Conservation (phyloP, 2,329 filamentous ascomycete species). For the Monosporascus sp. region DNA sequence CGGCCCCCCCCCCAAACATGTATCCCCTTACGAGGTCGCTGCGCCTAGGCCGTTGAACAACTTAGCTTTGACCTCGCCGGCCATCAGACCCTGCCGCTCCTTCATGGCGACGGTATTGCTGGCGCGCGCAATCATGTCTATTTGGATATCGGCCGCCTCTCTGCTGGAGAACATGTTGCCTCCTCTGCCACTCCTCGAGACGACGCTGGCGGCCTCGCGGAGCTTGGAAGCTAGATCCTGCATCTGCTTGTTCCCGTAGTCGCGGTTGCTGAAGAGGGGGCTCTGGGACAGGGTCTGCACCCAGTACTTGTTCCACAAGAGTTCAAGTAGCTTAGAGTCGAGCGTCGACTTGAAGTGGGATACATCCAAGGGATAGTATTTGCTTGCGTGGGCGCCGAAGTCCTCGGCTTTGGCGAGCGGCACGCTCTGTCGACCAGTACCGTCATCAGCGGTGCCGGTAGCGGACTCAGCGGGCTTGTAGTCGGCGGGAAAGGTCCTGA, state of each 20-base stretch:
- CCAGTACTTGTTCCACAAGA: constrained; percentile 99
- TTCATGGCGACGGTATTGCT: constrained; percentile 28
- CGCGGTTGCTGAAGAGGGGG: constrained; percentile 85
- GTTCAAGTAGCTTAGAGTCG: constrained; percentile 78
- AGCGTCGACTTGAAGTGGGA: constrained; percentile 93
- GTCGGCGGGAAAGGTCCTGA: constrained; percentile 79
- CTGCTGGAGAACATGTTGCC: constrained; percentile 19
- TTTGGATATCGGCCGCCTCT: constrained; percentile 14
- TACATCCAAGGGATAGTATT: constrained; percentile 88
- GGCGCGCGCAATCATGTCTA: constrained; percentile 24
- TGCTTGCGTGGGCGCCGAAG: constrained; percentile 85
- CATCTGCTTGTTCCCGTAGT: constrained; percentile 91
- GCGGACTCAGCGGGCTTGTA: constrained; percentile 48
- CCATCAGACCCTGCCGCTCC: constrained; percentile 29
- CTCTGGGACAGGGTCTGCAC: constrained; percentile 91
- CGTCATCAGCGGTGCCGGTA: constrained; percentile 5
- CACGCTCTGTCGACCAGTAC: constrained; percentile 61
- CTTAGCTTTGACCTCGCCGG: constrained; percentile 25
- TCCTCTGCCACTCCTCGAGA: constrained; percentile 29
- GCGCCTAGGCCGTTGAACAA: constrained; percentile 24
- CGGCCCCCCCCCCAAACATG: no score
- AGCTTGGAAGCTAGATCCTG: constrained; percentile 82
- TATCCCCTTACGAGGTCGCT: neutral
- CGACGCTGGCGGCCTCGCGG: constrained; percentile 50
- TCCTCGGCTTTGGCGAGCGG: constrained; percentile 92